Percentiles rank a stretch among this genome's conserved stretches.
phyloP scores from a whole-genome alignment of 768 basidiomycete species.

The Calocybe gangraenosa region DNA sequence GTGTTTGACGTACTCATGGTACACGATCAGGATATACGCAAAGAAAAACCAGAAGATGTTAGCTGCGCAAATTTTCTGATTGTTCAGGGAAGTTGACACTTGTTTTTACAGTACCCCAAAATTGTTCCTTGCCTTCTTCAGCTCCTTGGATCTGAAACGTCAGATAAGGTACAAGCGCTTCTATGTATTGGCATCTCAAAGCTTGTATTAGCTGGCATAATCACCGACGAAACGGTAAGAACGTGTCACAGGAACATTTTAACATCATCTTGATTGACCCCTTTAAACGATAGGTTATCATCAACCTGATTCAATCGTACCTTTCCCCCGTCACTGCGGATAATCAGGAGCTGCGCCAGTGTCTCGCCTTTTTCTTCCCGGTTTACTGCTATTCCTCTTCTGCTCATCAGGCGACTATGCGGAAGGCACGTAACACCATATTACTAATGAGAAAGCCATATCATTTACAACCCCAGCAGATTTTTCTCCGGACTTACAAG shows the following conservation, averaged over 20 bases:
- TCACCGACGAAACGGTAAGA: slow-evolving; percentile 66
- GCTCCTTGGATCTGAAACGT: slow-evolving; percentile 40
- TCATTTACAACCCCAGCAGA: slow-evolving; percentile 28
- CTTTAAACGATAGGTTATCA: slow-evolving; percentile 39
- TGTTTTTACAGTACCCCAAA: slow-evolving; percentile 14
- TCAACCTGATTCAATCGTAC: slow-evolving; percentile 47
- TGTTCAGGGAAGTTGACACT: not conserved
- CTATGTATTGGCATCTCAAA: slow-evolving; percentile 83
- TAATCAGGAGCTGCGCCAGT: slow-evolving; percentile 84
- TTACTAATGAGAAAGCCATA: not conserved
- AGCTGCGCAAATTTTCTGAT: not conserved
- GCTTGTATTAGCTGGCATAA: slow-evolving; percentile 72
- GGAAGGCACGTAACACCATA: slow-evolving; percentile 38
- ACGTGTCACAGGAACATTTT: not conserved
- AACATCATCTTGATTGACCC: slow-evolving; percentile 25
- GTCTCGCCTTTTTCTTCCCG: slow-evolving; percentile 81
- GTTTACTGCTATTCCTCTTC: slow-evolving; percentile 81
- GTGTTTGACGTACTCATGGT: slow-evolving; percentile 87
- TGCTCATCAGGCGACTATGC: slow-evolving; percentile 70
- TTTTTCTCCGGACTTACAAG: slow-evolving; percentile 50
- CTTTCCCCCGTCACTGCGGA: slow-evolving; percentile 76
- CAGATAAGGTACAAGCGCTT: slow-evolving; percentile 58
- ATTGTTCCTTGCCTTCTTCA: slow-evolving; percentile 31
- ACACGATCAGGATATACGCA: slow-evolving; percentile 57
- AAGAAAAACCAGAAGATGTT: slow-evolving; percentile 18